phyloP scores from a whole-genome alignment of 2,329 filamentous ascomycete genomes.

The Orbilia brochopaga region DNA sequence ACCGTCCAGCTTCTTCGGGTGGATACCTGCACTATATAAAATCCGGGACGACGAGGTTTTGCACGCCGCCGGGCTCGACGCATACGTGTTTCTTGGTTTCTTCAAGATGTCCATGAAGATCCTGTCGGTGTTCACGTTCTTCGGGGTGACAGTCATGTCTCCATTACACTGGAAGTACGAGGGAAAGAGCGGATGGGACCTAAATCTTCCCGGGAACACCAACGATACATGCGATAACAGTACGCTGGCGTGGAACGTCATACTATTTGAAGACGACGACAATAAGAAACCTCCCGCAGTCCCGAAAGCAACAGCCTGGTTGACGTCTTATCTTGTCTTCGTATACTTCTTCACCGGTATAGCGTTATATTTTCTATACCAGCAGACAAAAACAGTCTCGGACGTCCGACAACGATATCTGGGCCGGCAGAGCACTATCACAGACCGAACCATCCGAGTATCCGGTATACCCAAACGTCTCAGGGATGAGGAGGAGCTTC shows the following conservation, averaged over 20 bases:
- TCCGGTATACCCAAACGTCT: slow-evolving; percentile 84
- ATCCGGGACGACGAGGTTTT: slow-evolving; percentile 90
- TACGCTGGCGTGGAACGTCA: slow-evolving; percentile 19
- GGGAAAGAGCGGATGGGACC: slow-evolving; percentile 35
- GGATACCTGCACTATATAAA: slow-evolving; percentile 83
- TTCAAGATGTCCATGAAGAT: slow-evolving; percentile 94
- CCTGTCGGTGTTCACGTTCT: slow-evolving; percentile 77
- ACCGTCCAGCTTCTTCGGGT: slow-evolving; percentile 84
- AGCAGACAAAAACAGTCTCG: slow-evolving; percentile 84
- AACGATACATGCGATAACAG: slow-evolving; percentile 38
- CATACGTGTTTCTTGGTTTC: slow-evolving; percentile 89
- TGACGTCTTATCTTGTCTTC: slow-evolving; percentile 75
- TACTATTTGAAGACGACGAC: slow-evolving; percentile 13
- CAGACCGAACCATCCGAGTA: slow-evolving; percentile 88
- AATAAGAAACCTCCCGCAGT: slow-evolving; percentile 48
- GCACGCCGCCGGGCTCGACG: slow-evolving; percentile 87
- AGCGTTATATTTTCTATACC: slow-evolving; percentile 80
- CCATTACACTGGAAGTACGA: slow-evolving; percentile 79
- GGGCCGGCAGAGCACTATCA: slow-evolving; percentile 91
- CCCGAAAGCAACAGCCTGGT: slow-evolving; percentile 75
- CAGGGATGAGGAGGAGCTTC: slow-evolving; percentile 80
- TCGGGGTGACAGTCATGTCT: slow-evolving; percentile 78
- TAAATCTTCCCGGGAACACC: slow-evolving; percentile 15
- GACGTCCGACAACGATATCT: slow-evolving; percentile 86
- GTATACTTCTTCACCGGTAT: slow-evolving; percentile 88